phyloP scores from a whole-genome alignment of 2,329 filamentous ascomycete species.

The Colletotrichum orchidophilum region DNA sequence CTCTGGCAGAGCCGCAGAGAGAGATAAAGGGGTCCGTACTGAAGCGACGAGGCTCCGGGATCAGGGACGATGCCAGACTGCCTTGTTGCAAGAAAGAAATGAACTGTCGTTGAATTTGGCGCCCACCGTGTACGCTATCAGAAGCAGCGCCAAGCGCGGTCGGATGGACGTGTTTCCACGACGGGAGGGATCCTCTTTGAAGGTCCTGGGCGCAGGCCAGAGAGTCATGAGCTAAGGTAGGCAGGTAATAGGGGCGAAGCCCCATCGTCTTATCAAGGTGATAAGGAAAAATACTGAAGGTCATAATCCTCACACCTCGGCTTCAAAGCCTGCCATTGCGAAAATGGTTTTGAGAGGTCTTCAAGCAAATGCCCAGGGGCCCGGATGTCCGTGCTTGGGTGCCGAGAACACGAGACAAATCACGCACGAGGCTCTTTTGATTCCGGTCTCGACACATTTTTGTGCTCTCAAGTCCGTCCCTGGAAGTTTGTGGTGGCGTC shows the following conservation, averaged over 20 bases:
- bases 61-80: background rate
- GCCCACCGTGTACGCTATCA: background rate
- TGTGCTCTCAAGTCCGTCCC: conserved; percentile 15
- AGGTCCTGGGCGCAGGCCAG: background rate
- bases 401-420: conserved; percentile 17
- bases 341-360: background rate
- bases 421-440: conserved; percentile 14
- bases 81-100: background rate
- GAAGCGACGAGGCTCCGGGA: background rate
- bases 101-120: conserved; percentile 13
- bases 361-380: background rate
- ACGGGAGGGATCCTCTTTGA: background rate
- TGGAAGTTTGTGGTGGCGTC: conserved; percentile 8
- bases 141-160: conserved; percentile 2
- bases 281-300: background rate
- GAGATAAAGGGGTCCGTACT: background rate
- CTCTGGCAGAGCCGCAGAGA: background rate
- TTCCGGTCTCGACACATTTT: conserved; percentile 24
- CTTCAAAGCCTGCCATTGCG: background rate
- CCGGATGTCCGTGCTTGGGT: conserved; percentile 5
- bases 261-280: background rate
- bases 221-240: background rate
- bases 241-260: background rate
- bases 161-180: background rate
- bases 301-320: conserved; percentile 21